Evolutionary conservation across 352 stramenopile genomes (phyloP), one percentile per base, ranked within the genome.

Genomic region (Achlya hypogyna): DNA sequence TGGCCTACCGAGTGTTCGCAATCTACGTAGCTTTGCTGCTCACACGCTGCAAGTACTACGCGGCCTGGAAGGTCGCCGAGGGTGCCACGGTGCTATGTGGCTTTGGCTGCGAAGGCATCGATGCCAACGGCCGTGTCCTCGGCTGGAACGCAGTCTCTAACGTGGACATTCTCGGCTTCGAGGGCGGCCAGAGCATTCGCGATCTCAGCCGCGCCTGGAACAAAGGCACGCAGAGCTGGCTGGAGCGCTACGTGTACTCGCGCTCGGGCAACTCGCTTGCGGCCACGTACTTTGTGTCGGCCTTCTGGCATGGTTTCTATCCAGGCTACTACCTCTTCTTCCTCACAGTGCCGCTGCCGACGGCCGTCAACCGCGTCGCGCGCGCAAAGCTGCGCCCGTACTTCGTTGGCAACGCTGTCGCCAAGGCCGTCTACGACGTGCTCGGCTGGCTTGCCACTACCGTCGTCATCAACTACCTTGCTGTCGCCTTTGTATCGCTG

Each of bases 261-360:
- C 90, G 96, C 47, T 98, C 91, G 1, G 79, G 79, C 67, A 97
- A 97, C 73, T 98, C 84, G 59, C 72, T 98, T 8, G 59, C 96
- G 28, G 89, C 87, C 10, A 98, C 95, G 23, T 99, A 98, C 78
- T 87, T 89, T 8, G 82, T 97, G 43, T 98, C 90, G 38, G 96
- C 95, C 0, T 86, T 99, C 56, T 99, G 96, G 96, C 96, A 99
- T 76, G 96, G 96, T n/a, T 99, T 99, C 69, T 99, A 99, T 73
- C 95, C 95, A 10, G 96, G 95, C 16, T 99, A 99, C 81, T 98
- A 98, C 76, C 71, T 98, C 12, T 98, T 98, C 75, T 98, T 98
- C 79, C 62, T 97, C 32, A 79, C 51, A 71, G 75, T 91, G 31
- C 79, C 83, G 20, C 56, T 92, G 9, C 78, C 82, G 1, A 92